Conservation (phyloP, 2,329 filamentous ascomycete species). For the Boeremia exigua region DNA sequence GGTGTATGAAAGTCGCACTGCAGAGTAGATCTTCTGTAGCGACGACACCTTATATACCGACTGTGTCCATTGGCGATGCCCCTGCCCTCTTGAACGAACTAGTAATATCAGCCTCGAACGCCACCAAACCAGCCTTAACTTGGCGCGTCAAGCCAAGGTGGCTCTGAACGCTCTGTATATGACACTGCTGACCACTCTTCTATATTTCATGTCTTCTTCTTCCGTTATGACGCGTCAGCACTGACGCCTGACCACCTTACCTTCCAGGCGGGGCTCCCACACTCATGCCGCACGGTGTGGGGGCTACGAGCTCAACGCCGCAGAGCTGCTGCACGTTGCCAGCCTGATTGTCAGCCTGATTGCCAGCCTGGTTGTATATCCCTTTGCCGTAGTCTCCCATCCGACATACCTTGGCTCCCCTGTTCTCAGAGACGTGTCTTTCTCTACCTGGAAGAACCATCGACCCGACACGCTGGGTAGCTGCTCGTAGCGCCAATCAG, state of each 20-base stretch:
- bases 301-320: not conserved
- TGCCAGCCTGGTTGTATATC: not conserved
- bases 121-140: constrained; percentile 12
- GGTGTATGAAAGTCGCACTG: constrained; percentile 24
- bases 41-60: not conserved
- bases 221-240: not conserved
- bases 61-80: not conserved
- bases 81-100: not conserved
- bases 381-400: not conserved
- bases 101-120: constrained; percentile 2
- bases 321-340: not conserved
- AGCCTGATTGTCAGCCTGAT: not conserved
- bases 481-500: constrained; percentile 11
- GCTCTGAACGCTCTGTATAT: not conserved
- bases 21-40: not conserved
- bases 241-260: not conserved
- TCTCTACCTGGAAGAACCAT: not conserved
- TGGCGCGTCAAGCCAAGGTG: constrained; percentile 4
- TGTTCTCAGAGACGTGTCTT: constrained; percentile 1
- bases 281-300: not conserved
- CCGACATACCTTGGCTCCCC: not conserved
- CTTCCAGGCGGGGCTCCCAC: not conserved
- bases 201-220: not conserved
- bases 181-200: not conserved
- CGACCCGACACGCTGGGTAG: constrained; percentile 7